Conservation (phyloP, 2,329 filamentous ascomycete genomes). For the Aspergillus sp. region DNA sequence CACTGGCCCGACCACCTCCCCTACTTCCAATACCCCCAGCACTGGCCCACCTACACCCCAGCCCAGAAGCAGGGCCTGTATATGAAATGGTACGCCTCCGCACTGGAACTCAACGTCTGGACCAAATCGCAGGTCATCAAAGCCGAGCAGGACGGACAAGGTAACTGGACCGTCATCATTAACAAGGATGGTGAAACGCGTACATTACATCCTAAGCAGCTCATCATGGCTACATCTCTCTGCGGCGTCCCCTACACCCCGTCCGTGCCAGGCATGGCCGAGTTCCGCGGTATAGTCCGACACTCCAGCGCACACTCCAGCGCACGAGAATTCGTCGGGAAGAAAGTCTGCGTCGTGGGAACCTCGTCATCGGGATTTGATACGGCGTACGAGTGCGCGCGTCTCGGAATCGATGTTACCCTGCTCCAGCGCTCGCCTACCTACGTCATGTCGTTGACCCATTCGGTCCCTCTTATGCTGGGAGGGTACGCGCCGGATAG, state of each 20-base stretch:
- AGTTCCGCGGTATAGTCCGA: constrained; percentile 23
- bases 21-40: constrained; percentile 31
- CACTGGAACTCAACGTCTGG: constrained; percentile 28
- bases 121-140: constrained; percentile 22
- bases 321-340: constrained; percentile 25
- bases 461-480: constrained; percentile 24
- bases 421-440: constrained; percentile 32
- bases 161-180: constrained; percentile 22
- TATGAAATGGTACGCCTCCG: constrained; percentile 30
- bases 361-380: constrained; percentile 31
- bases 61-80: constrained; percentile 29
- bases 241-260: constrained; percentile 31
- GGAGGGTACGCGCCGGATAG: constrained; percentile 21
- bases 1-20: constrained; percentile 32
- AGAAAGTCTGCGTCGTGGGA: constrained; percentile 31
- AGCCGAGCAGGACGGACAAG: constrained; percentile 19
- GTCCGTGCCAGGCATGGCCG: constrained; percentile 27
- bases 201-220: constrained; percentile 24
- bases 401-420: constrained; percentile 27
- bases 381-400: constrained; percentile 26
- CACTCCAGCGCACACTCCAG: constrained; percentile 25
- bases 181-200: constrained; percentile 22
- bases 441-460: constrained; percentile 30
- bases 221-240: constrained; percentile 27
- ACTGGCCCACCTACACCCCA: constrained; percentile 34